Conservation (phyloP, 2,329 filamentous ascomycete species). For the Sporothrix brunneoviolacea region DNA sequence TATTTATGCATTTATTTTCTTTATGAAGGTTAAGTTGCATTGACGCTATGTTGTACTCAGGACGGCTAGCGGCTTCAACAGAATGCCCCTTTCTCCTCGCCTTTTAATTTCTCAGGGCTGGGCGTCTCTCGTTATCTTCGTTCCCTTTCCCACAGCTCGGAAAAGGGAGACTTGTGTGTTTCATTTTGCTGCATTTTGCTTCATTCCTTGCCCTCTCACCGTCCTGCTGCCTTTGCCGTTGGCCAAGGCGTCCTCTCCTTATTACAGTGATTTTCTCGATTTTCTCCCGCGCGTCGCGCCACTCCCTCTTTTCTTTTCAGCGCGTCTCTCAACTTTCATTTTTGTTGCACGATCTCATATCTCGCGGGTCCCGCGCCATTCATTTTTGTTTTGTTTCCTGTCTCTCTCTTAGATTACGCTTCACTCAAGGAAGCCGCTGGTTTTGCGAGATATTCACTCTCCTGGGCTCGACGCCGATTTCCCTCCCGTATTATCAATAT, state of each 20-base stretch:
- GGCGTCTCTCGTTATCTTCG: too few species aligned
- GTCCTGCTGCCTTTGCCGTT: neutral
- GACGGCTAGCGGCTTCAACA: constrained; percentile 5
- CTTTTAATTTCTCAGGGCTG: too few species aligned
- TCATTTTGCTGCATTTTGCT: neutral
- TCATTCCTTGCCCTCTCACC: neutral
- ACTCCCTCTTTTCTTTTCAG: neutral
- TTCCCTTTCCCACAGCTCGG: too few species aligned
- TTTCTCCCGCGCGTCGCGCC: neutral
- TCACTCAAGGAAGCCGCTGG: too few species aligned
- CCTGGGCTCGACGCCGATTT: constrained; percentile 4
- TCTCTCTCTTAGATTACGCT: too few species aligned
- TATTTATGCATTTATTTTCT: constrained; percentile 1
- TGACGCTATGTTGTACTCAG: neutral
- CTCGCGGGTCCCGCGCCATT: neutral
- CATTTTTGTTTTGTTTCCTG: too few species aligned
- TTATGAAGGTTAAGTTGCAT: constrained; percentile 5
- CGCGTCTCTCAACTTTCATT: too few species aligned
- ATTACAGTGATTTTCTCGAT: too few species aligned
- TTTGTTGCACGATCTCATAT: neutral
- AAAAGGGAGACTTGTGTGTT: neutral
- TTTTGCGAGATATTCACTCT: too few species aligned
- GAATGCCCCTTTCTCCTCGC: neutral
- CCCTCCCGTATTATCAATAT: too few species aligned
- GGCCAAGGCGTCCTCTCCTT: constrained; percentile 2